Evolutionary conservation across 768 basidiomycete genomes (phyloP).

Genomic region (Termitomyces sp.): DNA sequence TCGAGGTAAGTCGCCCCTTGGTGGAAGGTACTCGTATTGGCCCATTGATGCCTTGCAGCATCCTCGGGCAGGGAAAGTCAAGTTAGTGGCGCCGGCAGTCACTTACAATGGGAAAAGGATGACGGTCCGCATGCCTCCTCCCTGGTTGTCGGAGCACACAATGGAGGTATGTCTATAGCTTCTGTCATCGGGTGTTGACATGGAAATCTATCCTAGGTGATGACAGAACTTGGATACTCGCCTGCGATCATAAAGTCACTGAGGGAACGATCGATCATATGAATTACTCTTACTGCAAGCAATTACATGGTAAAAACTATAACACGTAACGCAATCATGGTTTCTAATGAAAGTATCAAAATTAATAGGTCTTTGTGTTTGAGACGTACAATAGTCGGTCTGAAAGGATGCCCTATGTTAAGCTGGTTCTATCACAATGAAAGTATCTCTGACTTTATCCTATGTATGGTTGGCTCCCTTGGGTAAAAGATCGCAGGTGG

Average conservation of each 20-base stretch:
- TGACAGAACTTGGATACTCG: conserved; percentile 33
- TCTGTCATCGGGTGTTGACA: background rate
- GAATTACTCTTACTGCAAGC: background rate
- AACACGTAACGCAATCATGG: too few species aligned
- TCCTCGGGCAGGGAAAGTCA: conserved; percentile 71
- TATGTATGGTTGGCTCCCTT: too few species aligned
- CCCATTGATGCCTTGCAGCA: conserved; percentile 42
- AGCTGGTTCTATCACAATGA: too few species aligned
- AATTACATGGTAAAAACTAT: too few species aligned
- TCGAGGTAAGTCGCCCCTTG: conserved; percentile 58
- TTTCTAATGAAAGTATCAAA: too few species aligned
- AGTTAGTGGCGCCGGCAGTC: conserved; percentile 78
- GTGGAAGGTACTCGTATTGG: conserved; percentile 19
- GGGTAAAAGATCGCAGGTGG: too few species aligned
- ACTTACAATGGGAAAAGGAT: conserved; percentile 79
- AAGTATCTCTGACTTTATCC: too few species aligned
- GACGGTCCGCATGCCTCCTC: conserved; percentile 72
- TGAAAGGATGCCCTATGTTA: too few species aligned
- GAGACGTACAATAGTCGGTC: too few species aligned
- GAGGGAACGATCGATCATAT: conserved; percentile 18
- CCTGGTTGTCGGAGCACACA: conserved; percentile 87
- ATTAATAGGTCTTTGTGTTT: too few species aligned
- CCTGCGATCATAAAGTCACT: conserved; percentile 15
- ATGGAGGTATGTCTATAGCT: conserved; percentile 47
- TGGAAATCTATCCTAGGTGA: conserved; percentile 9